These are phyloP conservation scores for Beauveria scarabaeidicola DNA, from an alignment of 2,329 filamentous ascomycete genomes.

Conservation along the genomic window DNA sequence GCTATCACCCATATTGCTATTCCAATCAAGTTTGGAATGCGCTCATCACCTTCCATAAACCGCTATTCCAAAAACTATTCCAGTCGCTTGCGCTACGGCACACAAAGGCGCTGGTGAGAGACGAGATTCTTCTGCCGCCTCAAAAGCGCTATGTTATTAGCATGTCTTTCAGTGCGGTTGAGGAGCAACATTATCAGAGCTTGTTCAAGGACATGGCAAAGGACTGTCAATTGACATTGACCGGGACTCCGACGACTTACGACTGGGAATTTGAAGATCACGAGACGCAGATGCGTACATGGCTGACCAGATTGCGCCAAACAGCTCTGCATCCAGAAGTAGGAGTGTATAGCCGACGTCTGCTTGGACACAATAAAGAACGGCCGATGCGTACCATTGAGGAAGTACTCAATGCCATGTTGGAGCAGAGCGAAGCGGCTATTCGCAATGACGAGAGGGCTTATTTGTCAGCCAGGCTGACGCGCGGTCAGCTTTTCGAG, in stretches of 20 bases:
- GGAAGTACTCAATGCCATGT: slow-evolving; percentile 85
- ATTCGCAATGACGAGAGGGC: slow-evolving; percentile 62
- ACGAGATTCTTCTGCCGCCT: slow-evolving; percentile 69
- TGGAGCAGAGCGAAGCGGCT: slow-evolving; percentile 67
- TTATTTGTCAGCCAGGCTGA: slow-evolving; percentile 54
- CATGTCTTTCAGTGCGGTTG: slow-evolving; percentile 80
- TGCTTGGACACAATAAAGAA: slow-evolving; percentile 51
- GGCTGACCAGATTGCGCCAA: slow-evolving; percentile 70
- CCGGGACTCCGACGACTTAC: slow-evolving; percentile 52
- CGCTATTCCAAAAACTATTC: slow-evolving; percentile 62
- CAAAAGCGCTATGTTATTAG: slow-evolving; percentile 85
- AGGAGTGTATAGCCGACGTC: slow-evolving; percentile 55
- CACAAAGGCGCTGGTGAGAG: slow-evolving; percentile 70
- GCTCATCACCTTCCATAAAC: slow-evolving; percentile 52
- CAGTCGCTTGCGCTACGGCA: slow-evolving; percentile 68
- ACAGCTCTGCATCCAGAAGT: slow-evolving; percentile 82
- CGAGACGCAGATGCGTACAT: slow-evolving; percentile 67
- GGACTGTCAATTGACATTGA: slow-evolving; percentile 54
- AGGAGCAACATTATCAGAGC: slow-evolving; percentile 79
- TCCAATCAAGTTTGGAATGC: slow-evolving; percentile 58
- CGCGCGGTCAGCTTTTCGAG: slow-evolving; percentile 69
- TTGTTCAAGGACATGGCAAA: slow-evolving; percentile 69
- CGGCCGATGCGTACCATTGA: slow-evolving; percentile 70
- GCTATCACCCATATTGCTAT: slow-evolving; percentile 66
- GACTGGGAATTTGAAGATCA: slow-evolving; percentile 58